A percentile compares a stretch with the other conserved stretches of the same genome.
Conservation (phyloP, 2,329 filamentous ascomycete genomes). For the Parafenestella ontariensis region DNA sequence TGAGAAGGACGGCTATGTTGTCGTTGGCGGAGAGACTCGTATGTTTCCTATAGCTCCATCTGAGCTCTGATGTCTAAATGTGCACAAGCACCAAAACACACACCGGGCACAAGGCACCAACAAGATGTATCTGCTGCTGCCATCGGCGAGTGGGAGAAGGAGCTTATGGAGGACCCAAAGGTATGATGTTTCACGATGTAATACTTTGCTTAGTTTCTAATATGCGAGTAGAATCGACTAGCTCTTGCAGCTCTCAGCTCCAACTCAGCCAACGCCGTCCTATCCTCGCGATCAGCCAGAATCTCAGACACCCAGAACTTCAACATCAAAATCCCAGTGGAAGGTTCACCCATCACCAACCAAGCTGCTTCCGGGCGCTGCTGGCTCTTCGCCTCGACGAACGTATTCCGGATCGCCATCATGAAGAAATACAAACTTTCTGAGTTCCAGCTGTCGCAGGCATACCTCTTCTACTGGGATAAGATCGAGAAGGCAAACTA, state of each 20-base stretch:
- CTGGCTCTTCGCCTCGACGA: conserved; percentile 93
- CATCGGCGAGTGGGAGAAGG: conserved; percentile 66
- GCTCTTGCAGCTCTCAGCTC: conserved; percentile 76
- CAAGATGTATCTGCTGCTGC: conserved; percentile 58
- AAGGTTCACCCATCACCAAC: conserved; percentile 84
- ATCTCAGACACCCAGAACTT: conserved; percentile 79
- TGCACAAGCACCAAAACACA: conserved; percentile 32
- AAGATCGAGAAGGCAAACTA: conserved; percentile 92
- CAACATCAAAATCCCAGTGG: conserved; percentile 81
- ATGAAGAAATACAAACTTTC: conserved; percentile 83
- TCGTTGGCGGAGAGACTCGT: conserved; percentile 57
- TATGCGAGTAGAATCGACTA: conserved; percentile 66
- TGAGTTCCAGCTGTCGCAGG: conserved; percentile 84
- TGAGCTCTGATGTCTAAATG: conserved; percentile 7
- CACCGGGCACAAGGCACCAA: conserved; percentile 33
- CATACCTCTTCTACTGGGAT: conserved; percentile 92
- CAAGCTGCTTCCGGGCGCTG: conserved; percentile 82
- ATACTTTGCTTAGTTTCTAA: background rate
- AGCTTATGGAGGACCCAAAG: conserved; percentile 70
- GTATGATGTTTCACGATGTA: conserved; percentile 47
- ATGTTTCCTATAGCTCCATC: too few relatives aligned
- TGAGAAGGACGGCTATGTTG: conserved; percentile 62
- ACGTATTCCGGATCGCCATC: conserved; percentile 86
- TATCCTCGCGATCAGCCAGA: conserved; percentile 68
- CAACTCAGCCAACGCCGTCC: conserved; percentile 69